phyloP scores from a whole-genome alignment of 805 yeast species.

The Lachancea cidri region DNA sequence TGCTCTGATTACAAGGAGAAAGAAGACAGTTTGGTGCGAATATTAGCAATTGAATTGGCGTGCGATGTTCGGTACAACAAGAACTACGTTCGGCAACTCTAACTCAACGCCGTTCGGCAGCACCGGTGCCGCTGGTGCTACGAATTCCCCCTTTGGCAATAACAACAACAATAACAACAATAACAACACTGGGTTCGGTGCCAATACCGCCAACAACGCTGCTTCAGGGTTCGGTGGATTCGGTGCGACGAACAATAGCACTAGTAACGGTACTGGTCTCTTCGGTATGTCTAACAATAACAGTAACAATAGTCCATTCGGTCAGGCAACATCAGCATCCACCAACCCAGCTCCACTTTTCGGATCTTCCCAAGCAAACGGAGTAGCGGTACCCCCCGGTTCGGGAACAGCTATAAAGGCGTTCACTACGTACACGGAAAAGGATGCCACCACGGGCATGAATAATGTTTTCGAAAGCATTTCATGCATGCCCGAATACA shows the following conservation, averaged over 20 bases:
- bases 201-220: conserved; percentile 27
- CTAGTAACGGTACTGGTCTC: conserved; percentile 19
- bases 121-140: conserved; percentile 15
- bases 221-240: conserved; percentile 34
- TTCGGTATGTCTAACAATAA: conserved; percentile 28
- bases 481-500: conserved; percentile 86
- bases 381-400: conserved; percentile 30
- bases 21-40: neutral
- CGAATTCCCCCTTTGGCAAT: conserved; percentile 35
- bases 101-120: conserved; percentile 20
- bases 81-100: conserved; percentile 25
- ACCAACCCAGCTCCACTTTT: conserved; percentile 13
- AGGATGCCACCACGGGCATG: conserved; percentile 55
- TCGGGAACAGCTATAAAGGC: conserved; percentile 73
- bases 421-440: conserved; percentile 64
- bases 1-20: too few species aligned
- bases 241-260: conserved; percentile 14
- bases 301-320: conserved; percentile 17
- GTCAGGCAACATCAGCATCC: conserved; percentile 24
- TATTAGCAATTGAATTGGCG: neutral
- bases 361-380: conserved; percentile 22
- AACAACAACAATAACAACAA: conserved; percentile 16
- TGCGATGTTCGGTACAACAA: conserved; percentile 25
- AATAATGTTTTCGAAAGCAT: conserved; percentile 66
- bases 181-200: conserved; percentile 36